Evolutionary conservation across 805 yeast genomes (phyloP).

Genomic region (Wickerhamiella qilinensis): DNA sequence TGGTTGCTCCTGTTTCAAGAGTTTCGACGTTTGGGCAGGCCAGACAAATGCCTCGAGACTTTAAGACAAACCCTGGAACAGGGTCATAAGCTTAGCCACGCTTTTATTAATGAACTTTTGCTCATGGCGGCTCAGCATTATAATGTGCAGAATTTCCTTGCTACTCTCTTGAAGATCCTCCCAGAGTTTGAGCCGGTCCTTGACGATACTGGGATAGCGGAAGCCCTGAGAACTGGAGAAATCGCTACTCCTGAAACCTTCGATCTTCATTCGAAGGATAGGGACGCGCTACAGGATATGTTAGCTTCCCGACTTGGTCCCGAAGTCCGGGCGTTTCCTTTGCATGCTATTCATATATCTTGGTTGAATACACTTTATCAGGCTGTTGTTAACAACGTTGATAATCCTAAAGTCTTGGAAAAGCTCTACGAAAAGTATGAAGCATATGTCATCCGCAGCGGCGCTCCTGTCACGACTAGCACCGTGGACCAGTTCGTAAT

Average conservation of each 20-base stretch:
- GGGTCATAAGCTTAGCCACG: conserved; percentile 8
- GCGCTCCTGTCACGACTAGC: conserved; percentile 5
- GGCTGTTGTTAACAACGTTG: conserved; percentile 14
- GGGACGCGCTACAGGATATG: background rate
- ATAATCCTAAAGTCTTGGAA: conserved; percentile 6
- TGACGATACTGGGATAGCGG: conserved; percentile 9
- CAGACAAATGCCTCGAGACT: conserved; percentile 16
- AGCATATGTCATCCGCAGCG: background rate
- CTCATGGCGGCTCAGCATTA: conserved; percentile 12
- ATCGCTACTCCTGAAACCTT: background rate
- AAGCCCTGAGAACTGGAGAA: conserved; percentile 1
- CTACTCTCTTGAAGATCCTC: conserved; percentile 7
- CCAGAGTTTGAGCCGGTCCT: conserved; percentile 11
- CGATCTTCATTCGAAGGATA: background rate
- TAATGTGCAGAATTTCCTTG: conserved; percentile 10
- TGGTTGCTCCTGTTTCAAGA: conserved; percentile 16
- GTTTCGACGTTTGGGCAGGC: conserved; percentile 16
- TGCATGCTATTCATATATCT: conserved; percentile 9
- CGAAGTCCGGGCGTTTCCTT: conserved; percentile 1
- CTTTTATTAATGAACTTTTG: conserved; percentile 16
- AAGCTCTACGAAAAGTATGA: conserved; percentile 10
- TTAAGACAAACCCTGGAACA: conserved; percentile 8
- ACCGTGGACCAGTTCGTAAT: conserved; percentile 16
- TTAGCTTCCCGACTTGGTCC: background rate
- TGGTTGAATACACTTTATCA: conserved; percentile 15